These are phyloP conservation scores for Nemania sp. DNA, from an alignment of 2,329 filamentous ascomycete genomes.

Conservation along the genomic window DNA sequence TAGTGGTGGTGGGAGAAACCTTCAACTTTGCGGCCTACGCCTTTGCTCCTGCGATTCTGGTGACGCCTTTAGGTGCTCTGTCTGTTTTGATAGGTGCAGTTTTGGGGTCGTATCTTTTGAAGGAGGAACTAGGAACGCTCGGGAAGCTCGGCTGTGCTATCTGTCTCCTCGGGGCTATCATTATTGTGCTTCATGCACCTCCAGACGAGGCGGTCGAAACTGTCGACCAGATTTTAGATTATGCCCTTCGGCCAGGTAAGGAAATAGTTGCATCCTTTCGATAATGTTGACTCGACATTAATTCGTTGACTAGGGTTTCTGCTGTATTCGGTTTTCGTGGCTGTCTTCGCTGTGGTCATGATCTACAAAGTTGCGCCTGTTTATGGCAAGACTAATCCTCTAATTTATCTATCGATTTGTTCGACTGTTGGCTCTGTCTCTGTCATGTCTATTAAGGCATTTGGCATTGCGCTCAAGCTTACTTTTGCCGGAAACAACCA, in stretches of 20 bases:
- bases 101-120: conserved; percentile 91
- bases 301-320: conserved; percentile 77
- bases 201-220: conserved; percentile 91
- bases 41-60: conserved; percentile 97
- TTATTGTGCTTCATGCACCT: conserved; percentile 97
- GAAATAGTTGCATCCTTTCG: background rate
- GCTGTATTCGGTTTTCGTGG: conserved; percentile 83
- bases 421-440: conserved; percentile 96
- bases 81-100: conserved; percentile 96
- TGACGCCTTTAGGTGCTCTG: conserved; percentile 92
- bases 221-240: conserved; percentile 90
- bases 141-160: conserved; percentile 96
- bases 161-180: conserved; percentile 94
- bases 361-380: conserved; percentile 93
- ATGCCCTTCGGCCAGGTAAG: conserved; percentile 90
- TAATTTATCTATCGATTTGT: conserved; percentile 98
- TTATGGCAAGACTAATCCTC: conserved; percentile 93
- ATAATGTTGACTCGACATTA: conserved; percentile 33
- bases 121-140: conserved; percentile 88
- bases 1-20: conserved; percentile 92
- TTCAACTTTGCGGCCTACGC: conserved; percentile 99
- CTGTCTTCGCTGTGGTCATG: conserved; percentile 89
- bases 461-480: conserved; percentile 96
- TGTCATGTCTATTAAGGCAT: conserved; percentile 99
- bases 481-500: conserved; percentile 95